Evolutionary conservation across 208 protist genomes (phyloP), one percentile per base, ranked within the genome.

Genomic region (Trypanosoma lewisi): DNA sequence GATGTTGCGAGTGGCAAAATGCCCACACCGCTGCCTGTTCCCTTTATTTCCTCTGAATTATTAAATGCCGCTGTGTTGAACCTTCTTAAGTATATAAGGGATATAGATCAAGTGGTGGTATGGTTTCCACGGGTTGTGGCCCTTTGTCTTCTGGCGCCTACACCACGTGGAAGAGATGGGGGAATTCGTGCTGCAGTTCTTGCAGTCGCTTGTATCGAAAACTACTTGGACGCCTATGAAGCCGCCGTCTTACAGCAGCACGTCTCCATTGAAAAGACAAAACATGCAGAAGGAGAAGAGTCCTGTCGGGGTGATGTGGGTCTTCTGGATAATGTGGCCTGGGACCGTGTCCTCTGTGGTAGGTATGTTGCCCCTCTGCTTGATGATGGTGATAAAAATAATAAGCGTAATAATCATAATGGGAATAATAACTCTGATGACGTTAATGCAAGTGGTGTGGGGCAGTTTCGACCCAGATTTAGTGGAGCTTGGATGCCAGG

Each of bases 401-500:
- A 39, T 47, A 19, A 47, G n/a, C n/a, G n/a, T n/a, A n/a, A n/a
- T n/a, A n/a, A n/a, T n/a, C n/a, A n/a, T n/a, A n/a, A n/a, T n/a
- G n/a, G n/a, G n/a, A n/a, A n/a, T n/a, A n/a, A n/a, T n/a, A n/a
- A n/a, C n/a, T n/a, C n/a, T n/a, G n/a, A n/a, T n/a, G n/a, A n/a
- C n/a, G n/a, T 28, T 16, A 30, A n/a, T 57, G 55, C n/a, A 31
- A 8, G 41, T 5, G 34, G 25, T 19, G 8, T 16, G 9, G 30
- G 33, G 16, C 25, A 25, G 27, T 17, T 30, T 45, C 19, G 9
- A 19, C 14, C 5, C 31, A 16, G 45, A 28, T 4, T 27, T 21
- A 39, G 17, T 44, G 50, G 31, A 33, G 27, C 36, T 31, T 78
- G 58, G 63, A 69, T 77, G 64, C 70, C 70, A 14, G 71, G 70